These are phyloP conservation scores for Astrothelium macrocarpum DNA, from an alignment of 495 filamentous ascomycete genomes.

Conservation along the genomic window DNA sequence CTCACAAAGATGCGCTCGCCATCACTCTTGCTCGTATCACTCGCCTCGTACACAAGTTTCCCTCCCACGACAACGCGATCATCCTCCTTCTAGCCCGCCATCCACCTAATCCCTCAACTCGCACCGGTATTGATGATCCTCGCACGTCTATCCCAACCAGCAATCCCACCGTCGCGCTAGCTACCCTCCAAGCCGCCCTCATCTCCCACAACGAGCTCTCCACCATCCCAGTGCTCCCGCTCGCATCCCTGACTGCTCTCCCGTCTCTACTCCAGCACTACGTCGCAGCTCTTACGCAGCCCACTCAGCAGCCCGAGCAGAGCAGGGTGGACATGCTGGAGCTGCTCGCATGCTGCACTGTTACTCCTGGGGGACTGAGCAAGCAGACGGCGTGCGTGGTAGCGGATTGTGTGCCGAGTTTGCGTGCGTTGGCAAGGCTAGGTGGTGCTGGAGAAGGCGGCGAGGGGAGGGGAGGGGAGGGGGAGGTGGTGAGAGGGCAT, in stretches of 20 bases:
- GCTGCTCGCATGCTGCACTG: conserved; percentile 26
- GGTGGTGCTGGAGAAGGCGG: conserved; percentile 10
- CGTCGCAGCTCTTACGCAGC: not conserved
- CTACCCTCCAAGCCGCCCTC: conserved; percentile 63
- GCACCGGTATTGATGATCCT: conserved; percentile 9
- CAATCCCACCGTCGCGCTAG: conserved; percentile 49
- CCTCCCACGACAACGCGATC: conserved; percentile 39
- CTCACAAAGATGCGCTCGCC: conserved; percentile 25
- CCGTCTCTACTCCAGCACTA: conserved; percentile 10
- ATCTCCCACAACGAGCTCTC: conserved; percentile 45
- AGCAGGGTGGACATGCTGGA: conserved; percentile 5
- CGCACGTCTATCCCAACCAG: too few species aligned
- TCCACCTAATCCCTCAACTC: conserved; percentile 29
- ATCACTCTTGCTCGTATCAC: conserved; percentile 36
- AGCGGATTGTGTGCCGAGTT: conserved; percentile 21
- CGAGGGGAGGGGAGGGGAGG: conserved; percentile 9
- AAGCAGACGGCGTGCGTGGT: conserved; percentile 22
- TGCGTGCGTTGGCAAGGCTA: conserved; percentile 22
- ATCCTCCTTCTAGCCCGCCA: conserved; percentile 40
- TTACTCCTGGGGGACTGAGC: conserved; percentile 15
- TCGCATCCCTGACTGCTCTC: conserved; percentile 9
- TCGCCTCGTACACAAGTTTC: conserved; percentile 37
- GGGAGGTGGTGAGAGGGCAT: not conserved
- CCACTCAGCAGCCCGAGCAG: not conserved
- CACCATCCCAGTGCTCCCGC: conserved; percentile 53